These are phyloP conservation scores for Dicorynia guianensis DNA, from an alignment of 306 rosid species.

Conservation along the genomic window DNA sequence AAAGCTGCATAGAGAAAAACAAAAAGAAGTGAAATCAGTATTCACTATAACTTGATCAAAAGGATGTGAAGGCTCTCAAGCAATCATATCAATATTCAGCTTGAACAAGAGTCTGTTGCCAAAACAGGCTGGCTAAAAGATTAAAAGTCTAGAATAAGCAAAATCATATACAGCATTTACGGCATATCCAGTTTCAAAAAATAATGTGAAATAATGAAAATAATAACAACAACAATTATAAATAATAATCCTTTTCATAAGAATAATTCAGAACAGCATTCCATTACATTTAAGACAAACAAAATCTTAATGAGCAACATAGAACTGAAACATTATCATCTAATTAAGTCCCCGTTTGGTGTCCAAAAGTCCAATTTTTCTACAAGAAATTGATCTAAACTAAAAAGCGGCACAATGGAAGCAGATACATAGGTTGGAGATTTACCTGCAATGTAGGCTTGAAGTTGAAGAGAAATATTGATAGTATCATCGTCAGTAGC, in stretches of 20 bases:
- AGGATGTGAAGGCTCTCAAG: background rate
- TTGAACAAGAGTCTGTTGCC: background rate
- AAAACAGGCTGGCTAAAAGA: background rate
- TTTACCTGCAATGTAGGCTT: conserved; percentile 71
- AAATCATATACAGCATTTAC: background rate
- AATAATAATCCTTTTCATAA: background rate
- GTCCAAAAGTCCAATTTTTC: background rate
- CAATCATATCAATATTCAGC: background rate
- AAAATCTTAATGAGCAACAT: background rate
- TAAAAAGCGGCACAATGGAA: background rate
- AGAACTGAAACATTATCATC: background rate
- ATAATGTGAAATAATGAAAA: background rate
- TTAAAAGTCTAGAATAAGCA: background rate
- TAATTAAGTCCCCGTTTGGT: background rate
- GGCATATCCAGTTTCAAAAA: background rate
- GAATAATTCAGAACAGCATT: background rate
- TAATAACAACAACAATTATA: background rate
- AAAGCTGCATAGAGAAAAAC: conserved; percentile 58
- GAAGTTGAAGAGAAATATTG: conserved; percentile 67
- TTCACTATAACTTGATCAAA: background rate
- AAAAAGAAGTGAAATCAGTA: conserved; percentile 9
- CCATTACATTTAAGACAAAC: background rate
- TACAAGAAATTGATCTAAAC: background rate
- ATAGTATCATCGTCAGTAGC: conserved; percentile 67
- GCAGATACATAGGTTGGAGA: background rate